Evolutionary conservation across 2,329 filamentous ascomycete genomes (phyloP).

Genomic region (Trichoderma sp.): DNA sequence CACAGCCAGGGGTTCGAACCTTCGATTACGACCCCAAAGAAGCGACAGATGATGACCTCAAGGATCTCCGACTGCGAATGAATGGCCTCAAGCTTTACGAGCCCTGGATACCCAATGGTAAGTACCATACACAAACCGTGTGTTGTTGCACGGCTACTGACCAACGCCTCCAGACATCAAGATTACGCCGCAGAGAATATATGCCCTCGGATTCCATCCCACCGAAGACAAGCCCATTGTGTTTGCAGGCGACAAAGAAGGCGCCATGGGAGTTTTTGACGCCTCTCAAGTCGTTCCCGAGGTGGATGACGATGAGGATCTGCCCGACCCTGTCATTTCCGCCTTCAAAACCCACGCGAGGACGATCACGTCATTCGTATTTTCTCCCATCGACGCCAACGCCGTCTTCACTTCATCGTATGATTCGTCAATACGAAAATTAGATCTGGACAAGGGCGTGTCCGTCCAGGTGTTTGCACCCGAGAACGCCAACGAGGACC

Average conservation of each 20-base stretch:
- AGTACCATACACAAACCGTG: conserved; percentile 34
- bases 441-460: conserved; percentile 79
- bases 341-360: conserved; percentile 88
- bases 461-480: conserved; percentile 84
- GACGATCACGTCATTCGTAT: conserved; percentile 83
- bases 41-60: conserved; percentile 75
- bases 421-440: conserved; percentile 84
- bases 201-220: conserved; percentile 86
- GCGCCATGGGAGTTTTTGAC: conserved; percentile 88
- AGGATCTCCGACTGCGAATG: conserved; percentile 75
- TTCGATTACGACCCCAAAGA: conserved; percentile 85
- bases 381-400: conserved; percentile 72
- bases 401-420: conserved; percentile 85
- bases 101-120: conserved; percentile 78
- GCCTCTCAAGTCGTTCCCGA: conserved; percentile 70
- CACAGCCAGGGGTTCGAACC: conserved; percentile 79
- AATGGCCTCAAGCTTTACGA: conserved; percentile 77
- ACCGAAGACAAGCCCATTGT: conserved; percentile 82
- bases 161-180: conserved; percentile 70
- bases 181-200: conserved; percentile 84
- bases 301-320: conserved; percentile 68
- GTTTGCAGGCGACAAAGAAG: conserved; percentile 93
- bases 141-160: not conserved
- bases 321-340: conserved; percentile 75
- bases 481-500: conserved; percentile 65